These are phyloP conservation scores for Rutstroemia sp. DNA, from an alignment of 2,329 filamentous ascomycete species.

Conservation along the genomic window DNA sequence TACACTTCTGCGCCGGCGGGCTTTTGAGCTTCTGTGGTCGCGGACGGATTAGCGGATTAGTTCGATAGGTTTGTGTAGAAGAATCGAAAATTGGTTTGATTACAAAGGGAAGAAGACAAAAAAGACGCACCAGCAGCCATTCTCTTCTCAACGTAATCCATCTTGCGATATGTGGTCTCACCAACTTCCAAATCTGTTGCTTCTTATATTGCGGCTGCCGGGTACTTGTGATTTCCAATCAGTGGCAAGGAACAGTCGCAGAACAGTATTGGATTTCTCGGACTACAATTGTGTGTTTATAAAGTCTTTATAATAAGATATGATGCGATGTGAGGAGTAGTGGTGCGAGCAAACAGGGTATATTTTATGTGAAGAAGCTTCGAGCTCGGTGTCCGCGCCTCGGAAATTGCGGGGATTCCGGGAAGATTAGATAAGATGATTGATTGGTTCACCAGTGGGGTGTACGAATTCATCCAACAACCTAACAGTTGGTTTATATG, in stretches of 20 bases:
- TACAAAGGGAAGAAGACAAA: too few relatives aligned
- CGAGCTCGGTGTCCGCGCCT: not conserved
- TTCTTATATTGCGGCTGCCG: too few relatives aligned
- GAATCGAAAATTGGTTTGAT: not conserved
- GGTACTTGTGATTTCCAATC: not conserved
- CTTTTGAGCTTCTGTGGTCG: slow-evolving; percentile 25
- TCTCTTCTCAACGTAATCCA: slow-evolving; percentile 32
- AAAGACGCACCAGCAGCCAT: slow-evolving; percentile 25
- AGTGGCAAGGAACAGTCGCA: not conserved
- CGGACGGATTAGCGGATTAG: slow-evolving; percentile 1
- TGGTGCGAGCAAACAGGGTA: too few relatives aligned
- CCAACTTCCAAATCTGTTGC: not conserved
- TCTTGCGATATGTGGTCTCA: slow-evolving; percentile 1
- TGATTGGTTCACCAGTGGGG: too few relatives aligned
- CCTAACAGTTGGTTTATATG: too few relatives aligned
- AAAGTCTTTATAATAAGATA: too few relatives aligned
- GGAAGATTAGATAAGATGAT: too few relatives aligned
- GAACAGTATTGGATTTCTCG: not conserved
- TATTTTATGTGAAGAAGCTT: not conserved
- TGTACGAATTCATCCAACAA: too few relatives aligned
- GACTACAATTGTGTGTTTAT: not conserved
- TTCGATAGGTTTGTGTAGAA: not conserved
- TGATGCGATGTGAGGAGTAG: too few relatives aligned
- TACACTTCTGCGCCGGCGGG: slow-evolving; percentile 27
- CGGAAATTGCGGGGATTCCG: not conserved